Evolutionary conservation across 2,329 filamentous ascomycete species (phyloP).

Genomic region (Cladobotryum mycophilum): DNA sequence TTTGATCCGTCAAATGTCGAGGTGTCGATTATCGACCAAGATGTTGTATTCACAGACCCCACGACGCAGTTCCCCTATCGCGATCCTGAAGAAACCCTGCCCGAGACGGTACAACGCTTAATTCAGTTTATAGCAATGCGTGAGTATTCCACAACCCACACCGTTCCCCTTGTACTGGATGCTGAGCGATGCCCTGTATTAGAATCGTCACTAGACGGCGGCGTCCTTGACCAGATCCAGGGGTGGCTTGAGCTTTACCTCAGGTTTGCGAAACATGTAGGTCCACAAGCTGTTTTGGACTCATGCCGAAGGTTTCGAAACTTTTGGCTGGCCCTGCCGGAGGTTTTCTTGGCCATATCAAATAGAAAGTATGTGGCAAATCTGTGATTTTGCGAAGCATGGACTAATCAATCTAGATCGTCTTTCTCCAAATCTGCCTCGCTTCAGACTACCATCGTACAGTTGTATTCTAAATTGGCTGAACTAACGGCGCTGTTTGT

Average conservation of each 20-base stretch:
- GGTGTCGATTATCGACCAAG: constrained; percentile 17
- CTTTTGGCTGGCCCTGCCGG: constrained; percentile 50
- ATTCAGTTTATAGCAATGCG: constrained; percentile 30
- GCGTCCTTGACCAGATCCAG: constrained; percentile 38
- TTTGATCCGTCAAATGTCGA: constrained; percentile 28
- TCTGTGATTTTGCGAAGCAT: constrained; percentile 6
- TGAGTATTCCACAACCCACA: constrained; percentile 14
- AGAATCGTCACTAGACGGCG: constrained; percentile 39
- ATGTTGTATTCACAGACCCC: constrained; percentile 32
- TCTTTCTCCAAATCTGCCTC: constrained; percentile 17
- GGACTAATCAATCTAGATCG: constrained; percentile 17
- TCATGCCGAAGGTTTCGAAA: constrained; percentile 37
- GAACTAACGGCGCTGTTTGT: constrained; percentile 47
- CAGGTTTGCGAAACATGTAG: constrained; percentile 29
- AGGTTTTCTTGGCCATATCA: constrained; percentile 34
- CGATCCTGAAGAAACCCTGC: constrained; percentile 24
- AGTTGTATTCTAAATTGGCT: constrained; percentile 38
- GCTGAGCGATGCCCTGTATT: constrained; percentile 15
- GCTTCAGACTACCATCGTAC: constrained; percentile 25
- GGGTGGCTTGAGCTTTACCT: constrained; percentile 48
- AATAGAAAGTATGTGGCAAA: constrained; percentile 34
- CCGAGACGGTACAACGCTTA: constrained; percentile 29
- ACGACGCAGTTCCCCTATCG: constrained; percentile 42
- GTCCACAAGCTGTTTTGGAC: constrained; percentile 32
- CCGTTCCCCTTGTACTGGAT: too few species aligned